Evolutionary conservation across 176 grass and related monocot species (phyloP), one percentile per base, ranked within the genome.

Genomic region (Aegilops bicornis): DNA sequence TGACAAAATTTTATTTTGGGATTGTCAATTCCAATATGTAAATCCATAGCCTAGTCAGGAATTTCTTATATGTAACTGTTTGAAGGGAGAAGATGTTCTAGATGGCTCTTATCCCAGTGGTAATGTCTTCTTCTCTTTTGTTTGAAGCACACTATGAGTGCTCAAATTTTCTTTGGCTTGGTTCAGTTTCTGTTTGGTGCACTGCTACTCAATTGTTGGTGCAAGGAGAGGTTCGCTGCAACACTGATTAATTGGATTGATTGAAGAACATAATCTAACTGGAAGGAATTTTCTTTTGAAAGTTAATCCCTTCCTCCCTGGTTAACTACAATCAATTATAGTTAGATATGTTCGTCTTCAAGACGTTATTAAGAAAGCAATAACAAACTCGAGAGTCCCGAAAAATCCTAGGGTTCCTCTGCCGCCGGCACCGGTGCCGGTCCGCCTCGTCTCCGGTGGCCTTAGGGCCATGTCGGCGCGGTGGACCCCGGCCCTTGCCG

Each of bases 111-210:
- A 78, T 56, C 74, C 23, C 37, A 33, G 72, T 10, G 15, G 30
- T 58, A 31, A 47, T 33, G 7, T 36, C 62, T 24, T 50, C 62
- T 33, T 5, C 14, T n/a, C 67, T 40, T 59, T 42, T 24, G 9
- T 59, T 59, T 58, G 62, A 86, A 68, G 10, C 15, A 36, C 22
- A 48, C 63, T 79, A 31, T 40, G 17, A 60, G 22, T 70, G 32
- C 48, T 71, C 22, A 67, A 48, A 33, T 78, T 77, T 87, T 27
- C 50, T 17, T 22, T 64, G 67, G 36, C 33, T 80, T 80, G 37
- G 60, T 80, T 29, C 52, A 73, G 22, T n/a, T 56, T 40, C 23
- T 66, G 7, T 52, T 73, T 82, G 16, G 23, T 75, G 59, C 20
- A 61, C 61, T 52, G 52, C 43, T 64, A 22, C 73, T 72, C 7